Evolutionary conservation across 2,329 filamentous ascomycete genomes (phyloP), one percentile per base, ranked within the genome.

Genomic region (Periconia sp.): DNA sequence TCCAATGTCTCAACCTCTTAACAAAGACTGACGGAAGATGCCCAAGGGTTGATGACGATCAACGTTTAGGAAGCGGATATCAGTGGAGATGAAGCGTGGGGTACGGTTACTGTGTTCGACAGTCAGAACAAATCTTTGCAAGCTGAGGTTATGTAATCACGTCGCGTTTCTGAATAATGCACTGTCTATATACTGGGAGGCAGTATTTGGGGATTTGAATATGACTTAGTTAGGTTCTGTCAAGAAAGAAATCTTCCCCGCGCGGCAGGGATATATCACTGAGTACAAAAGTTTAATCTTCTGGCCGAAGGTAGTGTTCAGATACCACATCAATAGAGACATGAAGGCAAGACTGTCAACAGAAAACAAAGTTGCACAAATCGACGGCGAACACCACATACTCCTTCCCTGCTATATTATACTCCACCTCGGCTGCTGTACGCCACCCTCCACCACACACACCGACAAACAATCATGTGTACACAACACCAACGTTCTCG

Each of bases 1-100:
- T 19, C 19, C 50, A 37, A 43, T 57, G 59, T 57, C 55, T 60
- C 49, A 58, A 35, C n/a, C 44, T 48, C 45, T 52, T 45, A 57
- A 49, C 48, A 53, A 37, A n/a, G 48, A 50, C 46, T 53, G 23
- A 49, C 40, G 35, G 41, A 33, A 54, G 37, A 53, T 49, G 53
- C 47, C 45, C 42, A 8, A 45, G 46, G 23, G 27, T 52, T 41
- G 33, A 41, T 40, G 41, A 3, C 15, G 13, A n/a, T 37, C 15
- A 11, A 14, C 33, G 3, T 13, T 11, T 37, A 27, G 33, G 11
- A 14, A n/a, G 33, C 13, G 33, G 15, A 14, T 37, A n/a, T 37
- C 33, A n/a, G 15, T n/a, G 13, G 11, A 37, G 11, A 37, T n/a
- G 33, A n/a, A 37, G 13, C 15, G 33, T 11, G 33, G 33, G 10